Conservation (phyloP, 176 grass and related monocot genomes). For the Pontederia crassipes region DNA sequence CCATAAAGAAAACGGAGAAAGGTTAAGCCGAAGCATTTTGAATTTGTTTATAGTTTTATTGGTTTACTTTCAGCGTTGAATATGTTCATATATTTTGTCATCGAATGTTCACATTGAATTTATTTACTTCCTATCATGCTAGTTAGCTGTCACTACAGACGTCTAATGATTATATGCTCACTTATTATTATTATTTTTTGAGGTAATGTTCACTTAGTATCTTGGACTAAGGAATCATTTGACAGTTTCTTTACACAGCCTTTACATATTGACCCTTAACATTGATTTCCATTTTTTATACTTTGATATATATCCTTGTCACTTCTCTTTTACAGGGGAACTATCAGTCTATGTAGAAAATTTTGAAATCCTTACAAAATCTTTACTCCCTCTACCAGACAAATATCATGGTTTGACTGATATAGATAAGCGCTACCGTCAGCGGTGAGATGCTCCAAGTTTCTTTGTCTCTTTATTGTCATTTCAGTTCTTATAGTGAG, state of each 20-base stretch:
- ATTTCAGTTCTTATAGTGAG: neutral
- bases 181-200: too few relatives aligned
- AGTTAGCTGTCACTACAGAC: neutral
- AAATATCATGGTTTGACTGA: conserved; percentile 99
- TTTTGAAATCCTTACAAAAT: conserved; percentile 99
- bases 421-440: conserved; percentile 91
- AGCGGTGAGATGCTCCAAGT: conserved; percentile 36
- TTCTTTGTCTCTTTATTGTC: neutral
- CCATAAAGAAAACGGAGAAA: conserved; percentile 97
- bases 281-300: neutral
- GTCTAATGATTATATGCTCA: neutral
- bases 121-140: too few relatives aligned
- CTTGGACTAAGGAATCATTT: too few relatives aligned
- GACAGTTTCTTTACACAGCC: conserved; percentile 12
- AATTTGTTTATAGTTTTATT: too few relatives aligned
- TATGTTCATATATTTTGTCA: neutral
- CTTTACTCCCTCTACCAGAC: conserved; percentile 89
- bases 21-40: conserved; percentile 17
- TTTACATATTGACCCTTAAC: conserved; percentile 8
- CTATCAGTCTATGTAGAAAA: conserved; percentile 73
- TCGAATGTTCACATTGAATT: neutral
- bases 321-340: conserved; percentile 43
- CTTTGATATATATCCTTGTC: neutral
- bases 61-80: too few relatives aligned
- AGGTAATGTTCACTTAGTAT: too few relatives aligned